Evolutionary conservation across 2,329 filamentous ascomycete species (phyloP).

Genomic region (Epichloe glyceriae): DNA sequence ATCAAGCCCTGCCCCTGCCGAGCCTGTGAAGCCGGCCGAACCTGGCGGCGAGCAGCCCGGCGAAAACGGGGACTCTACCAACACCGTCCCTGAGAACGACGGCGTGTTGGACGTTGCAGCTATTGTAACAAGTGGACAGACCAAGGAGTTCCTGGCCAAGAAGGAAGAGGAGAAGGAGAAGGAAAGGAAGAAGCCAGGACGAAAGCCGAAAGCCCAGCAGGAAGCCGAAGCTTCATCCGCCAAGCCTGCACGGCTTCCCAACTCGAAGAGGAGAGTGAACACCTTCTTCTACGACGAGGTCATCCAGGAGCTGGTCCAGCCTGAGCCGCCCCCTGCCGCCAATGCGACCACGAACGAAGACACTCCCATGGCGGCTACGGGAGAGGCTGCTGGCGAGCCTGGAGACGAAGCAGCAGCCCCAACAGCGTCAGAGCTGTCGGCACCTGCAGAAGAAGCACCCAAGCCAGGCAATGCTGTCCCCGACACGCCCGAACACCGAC

Average conservation of each 20-base stretch:
- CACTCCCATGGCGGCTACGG: background rate
- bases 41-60: slow-evolving; percentile 25
- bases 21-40: slow-evolving; percentile 2
- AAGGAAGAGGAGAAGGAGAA: slow-evolving; percentile 77
- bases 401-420: slow-evolving; percentile 6
- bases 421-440: slow-evolving; percentile 2
- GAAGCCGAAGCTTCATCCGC: slow-evolving; percentile 39
- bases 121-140: slow-evolving; percentile 71
- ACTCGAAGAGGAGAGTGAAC: slow-evolving; percentile 56
- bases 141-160: slow-evolving; percentile 69
- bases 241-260: slow-evolving; percentile 51
- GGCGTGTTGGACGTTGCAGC: slow-evolving; percentile 75
- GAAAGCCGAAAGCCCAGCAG: slow-evolving; percentile 36
- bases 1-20: slow-evolving; percentile 18
- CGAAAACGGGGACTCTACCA: slow-evolving; percentile 22
- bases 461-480: slow-evolving; percentile 8
- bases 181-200: slow-evolving; percentile 50
- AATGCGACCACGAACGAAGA: background rate
- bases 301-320: slow-evolving; percentile 38
- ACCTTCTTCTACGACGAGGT: slow-evolving; percentile 64
- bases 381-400: background rate
- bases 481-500: slow-evolving; percentile 29
- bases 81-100: slow-evolving; percentile 40
- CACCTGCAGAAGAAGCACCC: background rate
- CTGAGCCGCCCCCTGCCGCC: slow-evolving; percentile 15